phyloP scores from a whole-genome alignment of 306 rosid genomes.

The Echinosophora koreensis region DNA sequence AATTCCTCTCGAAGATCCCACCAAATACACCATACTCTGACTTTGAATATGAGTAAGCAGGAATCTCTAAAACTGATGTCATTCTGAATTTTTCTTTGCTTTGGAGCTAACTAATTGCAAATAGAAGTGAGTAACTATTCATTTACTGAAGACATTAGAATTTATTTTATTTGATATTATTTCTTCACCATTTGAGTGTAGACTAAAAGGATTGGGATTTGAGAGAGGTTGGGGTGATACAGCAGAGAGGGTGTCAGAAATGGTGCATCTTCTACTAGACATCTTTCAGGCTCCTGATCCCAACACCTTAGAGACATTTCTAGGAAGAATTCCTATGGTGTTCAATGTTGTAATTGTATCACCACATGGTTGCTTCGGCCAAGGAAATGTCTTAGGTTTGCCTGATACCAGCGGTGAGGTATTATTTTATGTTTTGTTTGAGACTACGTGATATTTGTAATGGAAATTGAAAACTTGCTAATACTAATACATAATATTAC shows the following conservation, averaged over 20 bases:
- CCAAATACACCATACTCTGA: too few relatives aligned
- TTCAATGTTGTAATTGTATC: conserved; percentile 81
- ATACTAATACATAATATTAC: not conserved
- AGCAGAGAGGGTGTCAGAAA: conserved; percentile 62
- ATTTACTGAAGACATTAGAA: not conserved
- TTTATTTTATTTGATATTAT: not conserved
- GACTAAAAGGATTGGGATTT: conserved; percentile 80
- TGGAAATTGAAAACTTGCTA: not conserved
- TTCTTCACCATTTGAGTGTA: conserved; percentile 36
- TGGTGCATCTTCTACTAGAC: conserved; percentile 79
- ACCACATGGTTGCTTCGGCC: conserved; percentile 84
- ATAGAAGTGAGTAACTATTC: not conserved
- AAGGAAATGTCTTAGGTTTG: conserved; percentile 80
- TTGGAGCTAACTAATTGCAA: conserved; percentile 14
- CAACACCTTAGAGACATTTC: conserved; percentile 70
- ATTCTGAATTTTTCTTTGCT: not conserved
- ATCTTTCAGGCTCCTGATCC: conserved; percentile 90
- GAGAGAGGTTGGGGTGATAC: conserved; percentile 85
- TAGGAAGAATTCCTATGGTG: conserved; percentile 83
- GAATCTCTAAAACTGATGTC: not conserved
- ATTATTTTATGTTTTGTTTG: conserved; percentile 2
- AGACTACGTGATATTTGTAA: not conserved
- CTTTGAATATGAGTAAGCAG: too few relatives aligned
- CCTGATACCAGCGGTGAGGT: conserved; percentile 92
- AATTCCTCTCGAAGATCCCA: too few relatives aligned